These are phyloP conservation scores for Solanum etuberosum DNA, from an alignment of 257 asterid genomes.

Conservation along the genomic window DNA sequence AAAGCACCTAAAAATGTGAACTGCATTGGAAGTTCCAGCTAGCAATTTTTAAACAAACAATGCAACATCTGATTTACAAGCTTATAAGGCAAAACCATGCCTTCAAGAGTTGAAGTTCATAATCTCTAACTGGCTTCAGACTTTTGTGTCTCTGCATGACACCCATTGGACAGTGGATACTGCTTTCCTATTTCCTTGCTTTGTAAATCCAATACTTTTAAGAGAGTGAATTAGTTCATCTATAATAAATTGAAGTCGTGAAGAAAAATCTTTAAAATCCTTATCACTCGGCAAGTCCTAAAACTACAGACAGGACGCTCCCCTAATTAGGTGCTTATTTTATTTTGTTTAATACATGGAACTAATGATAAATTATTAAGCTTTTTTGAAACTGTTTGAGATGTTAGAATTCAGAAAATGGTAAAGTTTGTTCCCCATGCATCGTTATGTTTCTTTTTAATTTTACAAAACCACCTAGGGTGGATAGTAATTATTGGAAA, in stretches of 20 bases:
- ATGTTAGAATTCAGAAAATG: neutral
- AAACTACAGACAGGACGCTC: neutral
- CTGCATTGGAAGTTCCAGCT: neutral
- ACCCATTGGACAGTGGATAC: neutral
- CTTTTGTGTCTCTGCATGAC: neutral
- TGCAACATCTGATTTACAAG: neutral
- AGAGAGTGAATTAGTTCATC: neutral
- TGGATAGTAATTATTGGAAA: neutral
- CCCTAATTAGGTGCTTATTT: neutral
- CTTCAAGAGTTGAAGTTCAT: neutral
- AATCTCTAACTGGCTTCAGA: neutral
- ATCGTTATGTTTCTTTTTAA: neutral
- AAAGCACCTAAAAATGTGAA: neutral
- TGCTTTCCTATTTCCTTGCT: neutral
- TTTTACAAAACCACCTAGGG: neutral
- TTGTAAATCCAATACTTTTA: neutral
- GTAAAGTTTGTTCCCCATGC: neutral
- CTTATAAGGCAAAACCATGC: neutral
- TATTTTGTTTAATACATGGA: neutral
- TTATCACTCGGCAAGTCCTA: neutral
- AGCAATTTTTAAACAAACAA: neutral
- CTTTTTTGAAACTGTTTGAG: neutral
- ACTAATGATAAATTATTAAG: neutral
- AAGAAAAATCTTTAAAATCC: neutral
- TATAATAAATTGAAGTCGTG: neutral